A percentile compares a stretch with the other conserved stretches of the same genome.
phyloP scores from a whole-genome alignment of 2,329 filamentous ascomycete genomes.

The Calonectria pteridis region DNA sequence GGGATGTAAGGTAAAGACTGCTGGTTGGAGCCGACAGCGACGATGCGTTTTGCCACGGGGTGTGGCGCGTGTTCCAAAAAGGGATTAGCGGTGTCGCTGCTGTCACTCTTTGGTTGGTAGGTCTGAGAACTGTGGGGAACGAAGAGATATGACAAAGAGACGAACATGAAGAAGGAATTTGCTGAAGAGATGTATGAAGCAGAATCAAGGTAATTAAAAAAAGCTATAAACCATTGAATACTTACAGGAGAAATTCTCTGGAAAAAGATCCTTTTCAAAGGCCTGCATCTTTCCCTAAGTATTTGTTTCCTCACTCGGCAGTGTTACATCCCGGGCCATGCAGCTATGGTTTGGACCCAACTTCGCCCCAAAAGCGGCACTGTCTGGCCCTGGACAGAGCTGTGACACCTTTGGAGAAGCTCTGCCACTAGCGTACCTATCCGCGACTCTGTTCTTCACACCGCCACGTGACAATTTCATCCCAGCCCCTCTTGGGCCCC shows the following conservation, averaged over 20 bases:
- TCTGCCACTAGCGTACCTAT: not conserved
- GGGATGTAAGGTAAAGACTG: constrained; percentile 7
- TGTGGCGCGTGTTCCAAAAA: constrained; percentile 11
- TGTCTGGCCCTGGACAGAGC: not conserved
- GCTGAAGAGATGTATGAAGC: not conserved
- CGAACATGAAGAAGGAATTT: not conserved
- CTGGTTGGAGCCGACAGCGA: not conserved
- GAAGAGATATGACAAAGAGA: not conserved
- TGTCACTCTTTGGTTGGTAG: not conserved
- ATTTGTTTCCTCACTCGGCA: not conserved
- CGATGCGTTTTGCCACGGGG: constrained; percentile 13
- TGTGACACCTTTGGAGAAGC: not conserved
- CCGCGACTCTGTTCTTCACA: constrained; percentile 14
- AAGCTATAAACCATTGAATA: too few species aligned
- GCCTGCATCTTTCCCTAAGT: not conserved
- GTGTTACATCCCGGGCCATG: not conserved
- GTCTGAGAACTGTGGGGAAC: not conserved
- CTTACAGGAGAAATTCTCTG: too few species aligned
- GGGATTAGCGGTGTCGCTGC: constrained; percentile 11
- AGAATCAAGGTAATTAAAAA: not conserved
- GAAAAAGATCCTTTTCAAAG: too few species aligned
- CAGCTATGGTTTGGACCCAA: not conserved
- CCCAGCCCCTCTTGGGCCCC: not conserved
- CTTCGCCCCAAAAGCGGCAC: not conserved
- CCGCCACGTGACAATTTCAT: constrained; percentile 36